phyloP scores from a whole-genome alignment of 2,329 filamentous ascomycete genomes.

The Fusarium sp. region DNA sequence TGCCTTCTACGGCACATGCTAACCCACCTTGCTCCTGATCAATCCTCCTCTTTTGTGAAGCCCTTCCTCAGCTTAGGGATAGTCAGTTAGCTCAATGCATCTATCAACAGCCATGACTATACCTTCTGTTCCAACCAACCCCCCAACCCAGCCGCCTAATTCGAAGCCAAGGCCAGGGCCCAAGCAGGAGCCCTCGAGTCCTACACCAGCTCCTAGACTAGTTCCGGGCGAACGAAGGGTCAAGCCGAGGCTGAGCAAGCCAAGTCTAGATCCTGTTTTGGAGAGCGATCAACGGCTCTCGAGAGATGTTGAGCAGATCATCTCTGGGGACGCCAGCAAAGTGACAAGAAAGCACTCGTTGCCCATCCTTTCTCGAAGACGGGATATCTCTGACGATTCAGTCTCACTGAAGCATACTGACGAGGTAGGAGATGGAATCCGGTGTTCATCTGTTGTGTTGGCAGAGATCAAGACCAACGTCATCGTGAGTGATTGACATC shows the following conservation, averaged over 20 bases:
- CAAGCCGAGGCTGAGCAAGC: conserved; percentile 33
- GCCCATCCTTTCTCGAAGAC: conserved; percentile 35
- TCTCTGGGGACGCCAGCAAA: conserved; percentile 23
- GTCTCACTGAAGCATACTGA: conserved; percentile 48
- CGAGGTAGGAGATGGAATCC: conserved; percentile 57
- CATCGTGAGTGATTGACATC: conserved; percentile 36
- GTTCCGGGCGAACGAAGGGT: conserved; percentile 32
- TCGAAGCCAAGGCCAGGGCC: conserved; percentile 8
- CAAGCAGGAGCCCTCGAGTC: conserved; percentile 3
- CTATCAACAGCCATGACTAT: conserved; percentile 29
- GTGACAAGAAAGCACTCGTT: conserved; percentile 33
- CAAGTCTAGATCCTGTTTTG: conserved; percentile 47
- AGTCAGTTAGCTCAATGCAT: conserved; percentile 10
- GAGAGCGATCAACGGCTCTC: conserved; percentile 43
- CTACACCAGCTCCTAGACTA: conserved; percentile 7
- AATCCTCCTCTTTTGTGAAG: neutral
- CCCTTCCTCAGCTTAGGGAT: neutral
- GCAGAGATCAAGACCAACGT: conserved; percentile 58
- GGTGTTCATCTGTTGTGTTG: conserved; percentile 67
- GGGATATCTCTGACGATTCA: conserved; percentile 58
- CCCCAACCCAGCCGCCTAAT: neutral
- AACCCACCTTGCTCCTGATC: neutral
- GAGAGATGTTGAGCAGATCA: conserved; percentile 27
- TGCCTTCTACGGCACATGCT: neutral
- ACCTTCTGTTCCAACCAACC: conserved; percentile 5